These are phyloP conservation scores for Macrotyloma uniflorum DNA, from an alignment of 306 rosid genomes.

Conservation along the genomic window DNA sequence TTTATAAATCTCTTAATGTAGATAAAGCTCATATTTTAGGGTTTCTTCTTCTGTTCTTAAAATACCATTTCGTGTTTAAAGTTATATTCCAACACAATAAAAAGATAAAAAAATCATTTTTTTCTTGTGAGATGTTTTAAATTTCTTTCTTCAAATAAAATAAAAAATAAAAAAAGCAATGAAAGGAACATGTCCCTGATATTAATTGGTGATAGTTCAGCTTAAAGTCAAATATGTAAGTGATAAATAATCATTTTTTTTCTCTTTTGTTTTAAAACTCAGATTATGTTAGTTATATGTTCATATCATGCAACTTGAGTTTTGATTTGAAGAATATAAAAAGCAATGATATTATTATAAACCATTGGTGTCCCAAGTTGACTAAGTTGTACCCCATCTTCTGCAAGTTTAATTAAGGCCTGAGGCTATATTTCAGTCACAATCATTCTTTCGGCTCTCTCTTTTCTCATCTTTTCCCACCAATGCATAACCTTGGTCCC, in stretches of 20 bases:
- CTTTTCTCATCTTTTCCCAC: constrained; percentile 33
- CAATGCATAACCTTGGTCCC: constrained; percentile 27
- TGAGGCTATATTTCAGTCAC: constrained; percentile 38
- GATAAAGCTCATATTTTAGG: too few relatives aligned
- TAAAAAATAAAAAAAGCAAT: too few relatives aligned
- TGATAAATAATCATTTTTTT: too few relatives aligned
- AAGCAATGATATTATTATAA: neutral
- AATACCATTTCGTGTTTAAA: too few relatives aligned
- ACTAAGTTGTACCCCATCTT: constrained; percentile 28
- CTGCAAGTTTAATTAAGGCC: neutral
- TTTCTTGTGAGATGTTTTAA: too few relatives aligned
- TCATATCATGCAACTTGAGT: neutral
- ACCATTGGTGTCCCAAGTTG: constrained; percentile 20
- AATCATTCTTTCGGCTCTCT: constrained; percentile 63
- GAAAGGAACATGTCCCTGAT: too few relatives aligned
- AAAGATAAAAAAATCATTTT: too few relatives aligned
- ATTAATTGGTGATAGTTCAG: neutral
- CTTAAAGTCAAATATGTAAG: constrained; percentile 7
- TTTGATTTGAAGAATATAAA: constrained; percentile 1
- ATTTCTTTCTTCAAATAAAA: too few relatives aligned
- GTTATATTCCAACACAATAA: too few relatives aligned
- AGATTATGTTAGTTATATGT: neutral
- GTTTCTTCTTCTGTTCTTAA: too few relatives aligned
- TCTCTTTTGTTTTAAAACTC: too few relatives aligned
- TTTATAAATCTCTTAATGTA: too few relatives aligned